phyloP scores from a whole-genome alignment of 768 basidiomycete genomes.

The Suillus hirtellus region DNA sequence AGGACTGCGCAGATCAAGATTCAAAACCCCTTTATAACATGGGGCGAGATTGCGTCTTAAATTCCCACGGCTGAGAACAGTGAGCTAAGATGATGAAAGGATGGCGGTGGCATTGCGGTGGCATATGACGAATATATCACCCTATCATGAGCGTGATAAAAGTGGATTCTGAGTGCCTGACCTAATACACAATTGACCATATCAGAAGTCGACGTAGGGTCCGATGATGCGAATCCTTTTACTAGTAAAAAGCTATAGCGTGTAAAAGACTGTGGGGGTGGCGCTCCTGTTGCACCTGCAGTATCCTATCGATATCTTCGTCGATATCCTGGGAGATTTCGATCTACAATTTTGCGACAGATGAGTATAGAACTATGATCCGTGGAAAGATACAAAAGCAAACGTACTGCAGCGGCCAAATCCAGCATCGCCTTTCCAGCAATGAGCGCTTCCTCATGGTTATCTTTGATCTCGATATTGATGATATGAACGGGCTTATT shows the following conservation, averaged over 20 bases:
- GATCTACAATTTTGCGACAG: conserved; percentile 50
- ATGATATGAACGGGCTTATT: conserved; percentile 95
- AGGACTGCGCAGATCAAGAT: conserved; percentile 10
- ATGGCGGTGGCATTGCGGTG: not conserved
- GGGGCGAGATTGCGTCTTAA: conserved; percentile 51
- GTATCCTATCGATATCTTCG: conserved; percentile 83
- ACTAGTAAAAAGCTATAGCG: conserved; percentile 87
- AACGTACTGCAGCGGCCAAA: conserved; percentile 81
- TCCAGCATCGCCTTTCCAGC: conserved; percentile 96
- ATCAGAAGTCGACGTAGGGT: not conserved
- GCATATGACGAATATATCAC: not conserved
- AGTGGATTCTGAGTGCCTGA: not conserved
- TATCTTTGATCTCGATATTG: conserved; percentile 98
- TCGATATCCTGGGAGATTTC: conserved; percentile 86
- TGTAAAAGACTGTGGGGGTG: conserved; percentile 93
- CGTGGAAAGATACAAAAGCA: conserved; percentile 2
- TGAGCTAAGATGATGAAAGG: conserved; percentile 1
- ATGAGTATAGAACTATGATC: not conserved
- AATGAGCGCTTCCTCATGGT: conserved; percentile 96
- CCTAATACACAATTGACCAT: not conserved
- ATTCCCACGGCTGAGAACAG: conserved; percentile 52
- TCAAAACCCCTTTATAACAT: conserved; percentile 9
- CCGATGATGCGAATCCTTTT: not conserved
- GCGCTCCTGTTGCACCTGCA: conserved; percentile 81
- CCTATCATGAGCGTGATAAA: not conserved